Base-by-base conservation (phyloP, 352 stramenopile genomes). In the Blastocystis sp. region DNA sequence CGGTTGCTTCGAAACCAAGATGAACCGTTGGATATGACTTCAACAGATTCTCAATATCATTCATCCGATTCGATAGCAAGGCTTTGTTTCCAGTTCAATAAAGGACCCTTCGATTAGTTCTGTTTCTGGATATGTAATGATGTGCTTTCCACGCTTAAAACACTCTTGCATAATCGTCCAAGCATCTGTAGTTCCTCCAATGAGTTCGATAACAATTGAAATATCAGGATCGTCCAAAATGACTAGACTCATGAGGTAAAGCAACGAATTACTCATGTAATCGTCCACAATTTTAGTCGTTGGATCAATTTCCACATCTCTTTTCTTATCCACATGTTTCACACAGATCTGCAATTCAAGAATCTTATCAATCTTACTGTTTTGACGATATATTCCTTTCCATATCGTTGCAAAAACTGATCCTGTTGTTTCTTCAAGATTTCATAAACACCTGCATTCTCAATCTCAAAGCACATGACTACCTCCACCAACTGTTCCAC, bases 91-190 rank as follows among this genome's bases (percentile, higher is more conserved):
- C 59, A 32, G 3, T 69, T 32, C 4, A 21, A 42, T 69, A 21
- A 69, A 69, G 59, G 24, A 42, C 14, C 11, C 2, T 32, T 42
- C 21, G 42, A 9, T 42, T 32, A 69, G 57, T 12, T 32, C 16
- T 35, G 7, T 3, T 32, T 46, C 16, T 46, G 59, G 59, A 69
- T 69, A 69, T 69, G 59, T 69, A 4, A 69, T 42, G 24, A 69
- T n/a, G 19, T 32, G 29, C 24, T 69, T 69, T 69, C 59, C 59
- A n/a, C 24, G 59, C 24, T 1, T 32, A 9, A 69, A 69, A 35
- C 59, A 69, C 59, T 69, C 59, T 42, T 69, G 35, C 59, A 69
- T 69, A 9, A 69, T 69, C 24, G 59, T 69, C 29, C 35, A 69
- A 19, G 59, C 14, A 37, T 32, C 29, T 42, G 35, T 42, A 32